phyloP scores from a whole-genome alignment of 108 stramenopile genomes.

The Cyclotella sp. region DNA sequence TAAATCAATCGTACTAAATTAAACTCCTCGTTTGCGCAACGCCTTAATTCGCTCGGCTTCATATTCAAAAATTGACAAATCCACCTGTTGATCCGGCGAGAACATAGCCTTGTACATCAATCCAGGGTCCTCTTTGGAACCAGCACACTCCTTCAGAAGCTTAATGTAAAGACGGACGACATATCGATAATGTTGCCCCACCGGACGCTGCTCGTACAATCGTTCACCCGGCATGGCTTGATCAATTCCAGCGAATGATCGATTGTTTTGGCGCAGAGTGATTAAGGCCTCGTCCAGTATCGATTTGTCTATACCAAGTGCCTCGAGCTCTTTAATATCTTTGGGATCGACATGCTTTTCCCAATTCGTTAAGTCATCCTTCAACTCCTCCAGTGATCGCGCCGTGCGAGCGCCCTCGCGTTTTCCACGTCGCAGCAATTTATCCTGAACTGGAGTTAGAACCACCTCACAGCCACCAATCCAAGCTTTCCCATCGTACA shows the following conservation, averaged over 20 bases:
- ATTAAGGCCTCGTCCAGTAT: constrained; percentile 71
- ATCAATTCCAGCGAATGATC: constrained; percentile 74
- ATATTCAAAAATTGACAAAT: constrained; percentile 68
- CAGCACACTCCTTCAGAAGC: constrained; percentile 47
- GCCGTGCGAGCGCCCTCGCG: constrained; percentile 62
- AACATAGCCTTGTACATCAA: constrained; percentile 72
- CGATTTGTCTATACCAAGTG: constrained; percentile 64
- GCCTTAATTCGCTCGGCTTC: constrained; percentile 58
- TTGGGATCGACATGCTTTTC: constrained; percentile 79
- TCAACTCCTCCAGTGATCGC: constrained; percentile 67
- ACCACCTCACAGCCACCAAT: constrained; percentile 49
- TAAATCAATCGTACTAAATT: not conserved
- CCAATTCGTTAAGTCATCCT: constrained; percentile 81
- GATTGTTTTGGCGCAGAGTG: constrained; percentile 73
- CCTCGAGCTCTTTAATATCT: constrained; percentile 68
- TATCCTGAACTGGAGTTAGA: constrained; percentile 53
- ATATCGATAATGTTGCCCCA: constrained; percentile 61
- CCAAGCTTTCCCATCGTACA: constrained; percentile 41
- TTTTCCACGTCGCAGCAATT: constrained; percentile 36
- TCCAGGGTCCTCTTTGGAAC: constrained; percentile 66
- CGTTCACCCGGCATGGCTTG: constrained; percentile 71
- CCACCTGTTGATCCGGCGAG: constrained; percentile 67
- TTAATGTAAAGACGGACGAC: constrained; percentile 54
- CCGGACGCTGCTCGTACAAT: constrained; percentile 54
- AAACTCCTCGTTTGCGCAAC: constrained; percentile 48